Evolutionary conservation across 345 rosid species (phyloP).

Genomic region (Nephelium lappaceum): DNA sequence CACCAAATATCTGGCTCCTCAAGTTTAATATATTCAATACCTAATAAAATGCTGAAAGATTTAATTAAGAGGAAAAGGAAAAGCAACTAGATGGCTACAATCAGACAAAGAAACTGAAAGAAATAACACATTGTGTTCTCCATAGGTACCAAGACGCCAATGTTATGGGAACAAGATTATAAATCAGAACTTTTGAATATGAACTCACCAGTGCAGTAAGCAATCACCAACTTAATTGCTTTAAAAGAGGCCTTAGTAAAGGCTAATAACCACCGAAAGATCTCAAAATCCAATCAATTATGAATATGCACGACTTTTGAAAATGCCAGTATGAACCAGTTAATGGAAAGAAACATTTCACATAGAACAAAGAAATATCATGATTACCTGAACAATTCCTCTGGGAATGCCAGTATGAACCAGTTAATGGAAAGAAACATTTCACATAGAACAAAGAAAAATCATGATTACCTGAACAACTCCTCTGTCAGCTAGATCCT

Average conservation of each 20-base stretch:
- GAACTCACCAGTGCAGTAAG: background rate
- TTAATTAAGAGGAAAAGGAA: too few species aligned
- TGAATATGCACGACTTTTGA: background rate
- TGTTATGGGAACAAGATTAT: background rate
- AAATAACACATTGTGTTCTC: background rate
- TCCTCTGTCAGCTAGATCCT: constrained; percentile 31
- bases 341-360: background rate
- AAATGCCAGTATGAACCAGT: background rate
- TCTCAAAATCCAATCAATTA: background rate
- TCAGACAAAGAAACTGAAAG: background rate
- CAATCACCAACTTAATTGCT: background rate
- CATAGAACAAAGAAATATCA: background rate
- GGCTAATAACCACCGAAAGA: background rate
- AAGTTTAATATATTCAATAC: background rate
- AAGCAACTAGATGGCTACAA: too few species aligned
- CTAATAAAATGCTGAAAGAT: background rate
- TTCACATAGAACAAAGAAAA: background rate
- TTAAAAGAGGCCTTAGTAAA: background rate
- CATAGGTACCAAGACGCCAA: background rate
- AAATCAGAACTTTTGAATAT: background rate
- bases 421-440: background rate
- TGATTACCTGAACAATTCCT: constrained; percentile 37
- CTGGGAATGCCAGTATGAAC: background rate
- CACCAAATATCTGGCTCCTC: too few species aligned
- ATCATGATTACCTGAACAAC: constrained; percentile 30